A percentile compares a stretch with the other conserved stretches of the same genome.
Conservation (phyloP, 768 basidiomycete genomes). For the Collybiopsis confluens region DNA sequence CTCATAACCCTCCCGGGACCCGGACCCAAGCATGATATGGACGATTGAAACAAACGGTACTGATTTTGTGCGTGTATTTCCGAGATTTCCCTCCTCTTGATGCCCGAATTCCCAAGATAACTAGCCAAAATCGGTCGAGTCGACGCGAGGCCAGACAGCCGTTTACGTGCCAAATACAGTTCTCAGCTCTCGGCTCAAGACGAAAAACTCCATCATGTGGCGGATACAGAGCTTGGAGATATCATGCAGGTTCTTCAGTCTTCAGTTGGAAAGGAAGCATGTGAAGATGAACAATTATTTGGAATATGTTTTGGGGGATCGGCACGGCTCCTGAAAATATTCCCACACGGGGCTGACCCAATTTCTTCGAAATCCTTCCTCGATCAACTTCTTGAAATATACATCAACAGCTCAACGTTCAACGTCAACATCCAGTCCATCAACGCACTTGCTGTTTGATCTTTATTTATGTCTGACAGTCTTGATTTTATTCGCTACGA, state of each 20-base stretch:
- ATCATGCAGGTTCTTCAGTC: slow-evolving; percentile 34
- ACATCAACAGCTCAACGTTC: no score
- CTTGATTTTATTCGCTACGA: no score
- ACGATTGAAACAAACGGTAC: no score
- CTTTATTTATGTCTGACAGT: no score
- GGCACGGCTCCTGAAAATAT: no score
- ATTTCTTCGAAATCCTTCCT: no score
- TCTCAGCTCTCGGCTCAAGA: slow-evolving; percentile 2
- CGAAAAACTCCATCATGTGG: slow-evolving; percentile 15
- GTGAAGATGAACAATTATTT: slow-evolving; percentile 35
- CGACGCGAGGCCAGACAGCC: slow-evolving; percentile 31
- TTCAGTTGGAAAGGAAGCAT: slow-evolving; percentile 36
- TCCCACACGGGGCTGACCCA: no score
- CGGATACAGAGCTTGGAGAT: slow-evolving; percentile 29
- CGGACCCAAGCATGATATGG: no score
- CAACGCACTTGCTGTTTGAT: no score
- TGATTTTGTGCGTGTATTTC: background rate
- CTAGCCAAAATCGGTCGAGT: slow-evolving; percentile 34
- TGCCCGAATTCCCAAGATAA: slow-evolving; percentile 35
- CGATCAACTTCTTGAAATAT: no score
- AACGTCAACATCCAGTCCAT: no score
- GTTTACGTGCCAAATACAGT: slow-evolving; percentile 25
- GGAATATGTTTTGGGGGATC: slow-evolving; percentile 44
- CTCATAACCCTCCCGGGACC: no score
- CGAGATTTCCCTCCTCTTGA: slow-evolving; percentile 29